Conservation (phyloP, 148 eudicot genomes). For the Rhododendron kiyosumense region DNA sequence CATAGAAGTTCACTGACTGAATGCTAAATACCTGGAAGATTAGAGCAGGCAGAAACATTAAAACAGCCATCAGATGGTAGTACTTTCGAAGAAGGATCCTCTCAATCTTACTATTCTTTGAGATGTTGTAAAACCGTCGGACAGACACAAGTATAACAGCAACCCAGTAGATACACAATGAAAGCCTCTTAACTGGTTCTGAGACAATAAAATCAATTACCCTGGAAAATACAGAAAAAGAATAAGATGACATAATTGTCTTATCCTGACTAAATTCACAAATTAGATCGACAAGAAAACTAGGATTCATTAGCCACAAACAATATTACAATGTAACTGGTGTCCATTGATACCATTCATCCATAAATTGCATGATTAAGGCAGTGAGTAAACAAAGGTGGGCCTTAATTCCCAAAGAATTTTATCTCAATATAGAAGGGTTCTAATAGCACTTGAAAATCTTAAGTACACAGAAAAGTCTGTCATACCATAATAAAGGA, state of each 20-base stretch:
- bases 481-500: slow-evolving; percentile 72
- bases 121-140: slow-evolving; percentile 61
- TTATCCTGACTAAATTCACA: background rate
- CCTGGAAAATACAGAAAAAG: slow-evolving; percentile 45
- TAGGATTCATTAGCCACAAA: background rate
- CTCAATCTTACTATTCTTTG: slow-evolving; percentile 82
- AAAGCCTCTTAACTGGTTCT: slow-evolving; percentile 81
- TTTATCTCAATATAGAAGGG: background rate
- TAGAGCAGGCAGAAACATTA: slow-evolving; percentile 93
- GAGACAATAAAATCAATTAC: slow-evolving; percentile 71
- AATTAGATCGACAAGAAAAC: background rate
- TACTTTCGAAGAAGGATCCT: slow-evolving; percentile 93
- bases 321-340: background rate
- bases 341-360: background rate
- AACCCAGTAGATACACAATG: slow-evolving; percentile 81
- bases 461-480: slow-evolving; percentile 19
- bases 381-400: background rate
- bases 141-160: slow-evolving; percentile 61
- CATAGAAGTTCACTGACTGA: background rate
- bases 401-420: background rate
- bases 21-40: slow-evolving; percentile 66
- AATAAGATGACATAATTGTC: background rate
- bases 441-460: slow-evolving; percentile 33
- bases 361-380: background rate
- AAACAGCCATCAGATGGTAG: slow-evolving; percentile 91